phyloP scores from a whole-genome alignment of 441 rosid species.

The Viola pubescens region DNA sequence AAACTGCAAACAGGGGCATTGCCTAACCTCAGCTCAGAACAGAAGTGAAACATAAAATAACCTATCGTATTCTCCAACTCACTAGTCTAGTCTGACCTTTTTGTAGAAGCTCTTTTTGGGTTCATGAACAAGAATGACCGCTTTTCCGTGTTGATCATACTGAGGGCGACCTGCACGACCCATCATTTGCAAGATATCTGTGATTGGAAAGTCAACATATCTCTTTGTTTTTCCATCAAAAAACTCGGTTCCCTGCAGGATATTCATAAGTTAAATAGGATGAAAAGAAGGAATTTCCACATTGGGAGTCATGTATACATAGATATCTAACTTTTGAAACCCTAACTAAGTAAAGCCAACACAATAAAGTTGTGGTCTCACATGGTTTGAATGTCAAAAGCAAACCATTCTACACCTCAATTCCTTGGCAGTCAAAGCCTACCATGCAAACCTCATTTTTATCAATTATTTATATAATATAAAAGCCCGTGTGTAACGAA shows the following conservation, averaged over 20 bases:
- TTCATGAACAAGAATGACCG: constrained; percentile 98
- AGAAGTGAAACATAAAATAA: constrained; percentile 13
- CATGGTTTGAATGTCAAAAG: not conserved
- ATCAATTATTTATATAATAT: too few species aligned
- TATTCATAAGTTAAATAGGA: not conserved
- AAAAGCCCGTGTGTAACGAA: not conserved
- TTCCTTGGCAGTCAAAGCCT: too few species aligned
- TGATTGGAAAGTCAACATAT: constrained; percentile 96
- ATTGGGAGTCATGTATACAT: not conserved
- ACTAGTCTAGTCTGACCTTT: constrained; percentile 43
- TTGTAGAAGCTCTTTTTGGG: constrained; percentile 99
- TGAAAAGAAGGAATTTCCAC: not conserved
- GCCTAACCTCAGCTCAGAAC: constrained; percentile 14
- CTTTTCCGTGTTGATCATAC: constrained; percentile 97
- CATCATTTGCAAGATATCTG: constrained; percentile 99
- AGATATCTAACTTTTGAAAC: constrained; percentile 8
- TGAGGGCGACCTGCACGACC: constrained; percentile 99
- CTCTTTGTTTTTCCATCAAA: constrained; percentile 95
- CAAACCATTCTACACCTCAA: not conserved
- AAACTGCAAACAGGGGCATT: constrained; percentile 51
- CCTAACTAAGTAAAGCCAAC: constrained; percentile 6
- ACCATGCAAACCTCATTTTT: too few species aligned
- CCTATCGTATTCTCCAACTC: constrained; percentile 5
- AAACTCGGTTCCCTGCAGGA: constrained; percentile 89
- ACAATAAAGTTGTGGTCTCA: not conserved